phyloP scores from a whole-genome alignment of 768 basidiomycete species.

The Pleurotus salmoneostramineus region DNA sequence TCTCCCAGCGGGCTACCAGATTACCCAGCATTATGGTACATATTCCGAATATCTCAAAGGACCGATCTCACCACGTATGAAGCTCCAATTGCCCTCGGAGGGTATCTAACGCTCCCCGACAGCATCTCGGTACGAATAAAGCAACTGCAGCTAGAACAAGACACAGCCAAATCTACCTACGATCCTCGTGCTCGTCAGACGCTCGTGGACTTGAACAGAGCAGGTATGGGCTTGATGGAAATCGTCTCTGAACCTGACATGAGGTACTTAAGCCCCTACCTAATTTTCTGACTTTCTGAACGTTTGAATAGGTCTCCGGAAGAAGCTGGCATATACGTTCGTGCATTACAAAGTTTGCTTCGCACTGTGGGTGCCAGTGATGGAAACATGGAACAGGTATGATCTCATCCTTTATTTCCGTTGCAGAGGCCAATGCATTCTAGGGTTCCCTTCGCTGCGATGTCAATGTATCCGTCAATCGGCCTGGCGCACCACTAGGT shows the following conservation, averaged over 20 bases:
- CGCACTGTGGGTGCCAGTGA: conserved; percentile 86
- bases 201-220: conserved; percentile 85
- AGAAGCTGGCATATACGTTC: conserved; percentile 86
- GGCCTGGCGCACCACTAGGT: conserved; percentile 54
- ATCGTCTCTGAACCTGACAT: conserved; percentile 95
- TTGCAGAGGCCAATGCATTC: not conserved
- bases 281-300: not conserved
- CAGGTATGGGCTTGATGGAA: conserved; percentile 88
- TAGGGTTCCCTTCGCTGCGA: conserved; percentile 95
- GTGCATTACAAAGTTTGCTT: conserved; percentile 75
- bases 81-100: conserved; percentile 81
- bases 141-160: conserved; percentile 96
- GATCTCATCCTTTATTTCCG: not conserved
- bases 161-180: conserved; percentile 84
- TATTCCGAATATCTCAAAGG: not conserved
- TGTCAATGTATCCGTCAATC: conserved; percentile 90
- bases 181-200: conserved; percentile 46
- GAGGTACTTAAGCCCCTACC: conserved; percentile 35
- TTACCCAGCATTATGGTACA: conserved; percentile 90
- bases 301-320: conserved; percentile 63
- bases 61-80: conserved; percentile 4
- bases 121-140: conserved; percentile 68
- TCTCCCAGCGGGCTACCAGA: conserved; percentile 92
- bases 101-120: conserved; percentile 45
- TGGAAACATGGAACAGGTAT: conserved; percentile 95